Evolutionary conservation across 1,284 basidiomycete genomes (phyloP), one percentile per base, ranked within the genome.

Genomic region (Ustilago hordei): DNA sequence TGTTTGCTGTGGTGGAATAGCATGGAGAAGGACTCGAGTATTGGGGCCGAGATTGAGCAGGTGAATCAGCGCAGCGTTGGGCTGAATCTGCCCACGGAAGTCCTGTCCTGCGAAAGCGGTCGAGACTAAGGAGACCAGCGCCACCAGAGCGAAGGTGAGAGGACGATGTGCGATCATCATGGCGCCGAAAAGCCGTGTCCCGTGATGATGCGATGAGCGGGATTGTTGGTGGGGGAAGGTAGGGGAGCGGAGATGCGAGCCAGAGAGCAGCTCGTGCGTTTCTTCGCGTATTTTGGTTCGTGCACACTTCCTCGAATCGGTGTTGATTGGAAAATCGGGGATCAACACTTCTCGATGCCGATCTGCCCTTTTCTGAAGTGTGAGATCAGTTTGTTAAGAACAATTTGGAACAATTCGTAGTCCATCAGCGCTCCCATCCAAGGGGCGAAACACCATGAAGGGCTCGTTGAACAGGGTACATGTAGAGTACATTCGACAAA

Each of bases 81-180:
- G 65, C 31, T 71, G 66, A 35, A 80, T 64, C 62, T 80, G 78
- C 15, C 75, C 75, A n/a, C 78, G 67, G 12, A 80, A 58, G 64
- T 75, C 76, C 56, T 71, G 65, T 23, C 69, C 56, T 12, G 69
- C 69, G 13, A 36, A 54, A 1, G 45, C 60, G 1, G 53, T 35
- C 17, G 54, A 61, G 13, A 64, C 31, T 19, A 73, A 43, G 28
- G 61, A 60, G 47, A 56, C 28, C 56, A 66, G 48, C 41, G 61
- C 64, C 57, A 60, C 56, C 58, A 73, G 41, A 31, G 63, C 38
- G 11, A 57, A 39, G 34, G 32, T 36, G 6, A 57, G 41, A 8
- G 53, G 53, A 39, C 2, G 47, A 32, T 17, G 35, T 2, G 19
- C 32, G 31, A 57, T 48, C 57, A 62, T 72, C 36, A 0, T 52